phyloP scores from a whole-genome alignment of 345 rosid species.

The Luvunga scandens region DNA sequence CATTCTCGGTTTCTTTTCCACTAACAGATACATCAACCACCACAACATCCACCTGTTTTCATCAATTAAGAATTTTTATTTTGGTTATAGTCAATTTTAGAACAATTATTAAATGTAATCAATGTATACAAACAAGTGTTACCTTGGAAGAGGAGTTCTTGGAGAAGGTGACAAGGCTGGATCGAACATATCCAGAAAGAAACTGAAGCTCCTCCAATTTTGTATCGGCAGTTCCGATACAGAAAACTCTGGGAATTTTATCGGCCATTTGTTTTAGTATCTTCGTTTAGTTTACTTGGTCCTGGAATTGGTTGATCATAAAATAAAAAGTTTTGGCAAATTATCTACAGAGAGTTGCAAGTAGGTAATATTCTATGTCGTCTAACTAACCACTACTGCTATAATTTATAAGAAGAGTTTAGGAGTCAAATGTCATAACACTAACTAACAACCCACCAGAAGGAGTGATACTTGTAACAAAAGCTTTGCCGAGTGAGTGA shows the following conservation, averaged over 20 bases:
- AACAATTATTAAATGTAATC: background rate
- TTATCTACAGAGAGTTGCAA: background rate
- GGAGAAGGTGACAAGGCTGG: constrained; percentile 48
- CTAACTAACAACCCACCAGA: background rate
- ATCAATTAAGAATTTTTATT: background rate
- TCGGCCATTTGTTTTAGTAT: constrained; percentile 21
- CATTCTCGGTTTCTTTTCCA: constrained; percentile 28
- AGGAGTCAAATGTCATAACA: background rate
- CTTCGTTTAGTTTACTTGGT: background rate
- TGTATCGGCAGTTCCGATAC: constrained; percentile 84
- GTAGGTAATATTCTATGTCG: background rate
- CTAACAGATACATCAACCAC: constrained; percentile 77
- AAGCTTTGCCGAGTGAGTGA: no score
- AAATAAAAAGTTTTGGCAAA: background rate
- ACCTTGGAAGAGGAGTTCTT: constrained; percentile 48
- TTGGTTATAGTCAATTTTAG: background rate
- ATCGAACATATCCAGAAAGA: constrained; percentile 62
- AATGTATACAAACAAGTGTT: background rate
- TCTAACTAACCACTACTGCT: no score
- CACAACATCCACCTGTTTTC: constrained; percentile 55
- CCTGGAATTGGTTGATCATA: background rate
- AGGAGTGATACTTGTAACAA: no score
- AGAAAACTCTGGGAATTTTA: constrained; percentile 45
- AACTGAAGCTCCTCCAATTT: constrained; percentile 81
- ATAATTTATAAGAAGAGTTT: no score